These are phyloP conservation scores for Tolypocladium ophioglossoides DNA, from an alignment of 2,329 filamentous ascomycete species.

Conservation along the genomic window DNA sequence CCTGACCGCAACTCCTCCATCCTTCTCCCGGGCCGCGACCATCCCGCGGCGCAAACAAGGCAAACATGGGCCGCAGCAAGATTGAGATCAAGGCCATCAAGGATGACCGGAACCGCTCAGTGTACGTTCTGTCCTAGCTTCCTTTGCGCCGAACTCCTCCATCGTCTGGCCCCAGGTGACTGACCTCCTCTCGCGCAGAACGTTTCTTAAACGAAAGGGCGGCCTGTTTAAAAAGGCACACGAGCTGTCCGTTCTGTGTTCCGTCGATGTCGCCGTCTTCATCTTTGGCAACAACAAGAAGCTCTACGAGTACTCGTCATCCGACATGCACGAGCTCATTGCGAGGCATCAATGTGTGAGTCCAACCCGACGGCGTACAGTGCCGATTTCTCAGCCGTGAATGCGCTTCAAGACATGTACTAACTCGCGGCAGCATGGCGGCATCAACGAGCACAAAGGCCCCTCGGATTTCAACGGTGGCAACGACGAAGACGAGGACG, in stretches of 20 bases:
- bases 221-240: slow-evolving; percentile 99
- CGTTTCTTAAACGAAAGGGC: slow-evolving; percentile 96
- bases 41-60: background rate
- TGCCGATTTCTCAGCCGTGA: background rate
- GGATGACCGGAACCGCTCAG: slow-evolving; percentile 93
- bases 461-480: slow-evolving; percentile 84
- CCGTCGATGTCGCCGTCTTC: slow-evolving; percentile 95
- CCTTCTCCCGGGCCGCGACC: background rate
- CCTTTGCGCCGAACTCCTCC: background rate
- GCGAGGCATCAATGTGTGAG: slow-evolving; percentile 83
- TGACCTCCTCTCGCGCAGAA: slow-evolving; percentile 40
- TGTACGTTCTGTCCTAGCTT: slow-evolving; percentile 51
- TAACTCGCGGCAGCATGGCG: slow-evolving; percentile 58
- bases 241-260: slow-evolving; percentile 94
- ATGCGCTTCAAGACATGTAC: background rate
- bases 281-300: slow-evolving; percentile 99
- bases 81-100: slow-evolving; percentile 99
- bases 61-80: slow-evolving; percentile 86
- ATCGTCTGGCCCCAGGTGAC: background rate
- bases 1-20: background rate
- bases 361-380: slow-evolving; percentile 12
- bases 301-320: slow-evolving; percentile 93
- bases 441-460: slow-evolving; percentile 91
- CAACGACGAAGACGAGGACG: slow-evolving; percentile 76
- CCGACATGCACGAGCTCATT: slow-evolving; percentile 86